Evolutionary conservation across 2,329 filamentous ascomycete genomes (phyloP), one percentile per base, ranked within the genome.

Genomic region (Elsinoe perseae): DNA sequence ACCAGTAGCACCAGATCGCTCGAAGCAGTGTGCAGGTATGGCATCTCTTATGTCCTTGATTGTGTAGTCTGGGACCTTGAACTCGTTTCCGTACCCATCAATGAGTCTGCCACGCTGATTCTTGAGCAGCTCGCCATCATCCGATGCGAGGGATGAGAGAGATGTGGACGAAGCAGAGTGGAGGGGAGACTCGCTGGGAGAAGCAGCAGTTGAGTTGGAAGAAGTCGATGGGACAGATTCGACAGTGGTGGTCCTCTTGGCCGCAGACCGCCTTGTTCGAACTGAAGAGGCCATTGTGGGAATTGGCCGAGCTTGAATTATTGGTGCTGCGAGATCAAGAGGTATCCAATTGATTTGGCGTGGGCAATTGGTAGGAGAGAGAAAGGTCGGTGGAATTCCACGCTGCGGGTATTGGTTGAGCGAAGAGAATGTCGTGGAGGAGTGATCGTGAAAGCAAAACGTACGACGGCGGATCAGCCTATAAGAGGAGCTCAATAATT

Each of bases 11-110:
- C 82, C 87, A 46, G 89, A 95, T 60, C 93, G 86, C 77, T 96
- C 80, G 73, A 87, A 97, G 81, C 93, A 98, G 80, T 96, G 93
- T 74, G 91, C 89, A 62, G 93, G 93, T 64, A 98, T 98, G 70
- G 93, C 93, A 75, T 95, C 87, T 68, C 89, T 86, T 70, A 98
- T 92, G 70, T 98, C 83, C 80, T 95, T 95, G 80, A 98, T 95
- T 69, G 90, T 95, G 78, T 87, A 98, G 75, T 97, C 86, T 64
- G 93, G 93, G 57, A 95, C 80, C 72, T 89, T 79, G 77, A 98
- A 98, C 68, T 90, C 81, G 73, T 97, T 95, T 73, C 93, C 93
- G 71, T 95, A 93, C 10, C 89, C 92, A 75, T 98, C 91, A 62
- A 93, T 67, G 64, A 98, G 81, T 70, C 84, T 82, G 65, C 81